A percentile compares a stretch with the other conserved stretches of the same genome.
phyloP scores from a whole-genome alignment of 2,329 filamentous ascomycete species.

The Xylariaceae sp. region DNA sequence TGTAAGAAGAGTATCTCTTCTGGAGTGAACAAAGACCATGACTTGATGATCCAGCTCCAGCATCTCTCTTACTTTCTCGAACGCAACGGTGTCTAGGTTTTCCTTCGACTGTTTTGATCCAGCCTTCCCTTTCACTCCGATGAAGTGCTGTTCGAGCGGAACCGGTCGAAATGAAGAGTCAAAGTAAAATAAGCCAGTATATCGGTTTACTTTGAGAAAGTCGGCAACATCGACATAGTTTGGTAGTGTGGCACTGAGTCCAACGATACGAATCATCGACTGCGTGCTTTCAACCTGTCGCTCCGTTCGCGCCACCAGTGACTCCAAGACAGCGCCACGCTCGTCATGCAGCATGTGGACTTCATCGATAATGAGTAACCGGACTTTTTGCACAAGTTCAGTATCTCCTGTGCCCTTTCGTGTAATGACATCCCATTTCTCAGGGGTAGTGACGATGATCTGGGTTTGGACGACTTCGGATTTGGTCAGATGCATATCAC shows the following conservation, averaged over 20 bases:
- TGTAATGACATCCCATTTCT: conserved; percentile 99
- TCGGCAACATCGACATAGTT: conserved; percentile 97
- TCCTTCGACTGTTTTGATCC: conserved; percentile 78
- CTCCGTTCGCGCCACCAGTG: conserved; percentile 89
- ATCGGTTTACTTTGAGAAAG: conserved; percentile 92
- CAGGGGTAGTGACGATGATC: conserved; percentile 96
- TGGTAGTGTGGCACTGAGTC: conserved; percentile 89
- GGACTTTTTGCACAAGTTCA: conserved; percentile 94
- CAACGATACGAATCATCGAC: conserved; percentile 92
- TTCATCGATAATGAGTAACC: conserved; percentile 94
- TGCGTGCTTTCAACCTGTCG: conserved; percentile 97
- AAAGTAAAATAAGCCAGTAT: conserved; percentile 93
- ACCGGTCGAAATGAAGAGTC: conserved; percentile 94
- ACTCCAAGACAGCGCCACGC: conserved; percentile 91
- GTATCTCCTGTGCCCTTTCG: conserved; percentile 96
- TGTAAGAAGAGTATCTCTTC: conserved; percentile 87
- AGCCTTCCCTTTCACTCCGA: conserved; percentile 90
- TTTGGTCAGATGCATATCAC: conserved; percentile 98
- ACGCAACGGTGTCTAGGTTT: conserved; percentile 81
- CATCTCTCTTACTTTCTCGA: conserved; percentile 95
- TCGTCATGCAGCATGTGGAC: conserved; percentile 99
- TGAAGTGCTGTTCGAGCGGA: conserved; percentile 93
- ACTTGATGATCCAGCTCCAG: conserved; percentile 87
- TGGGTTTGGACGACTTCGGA: conserved; percentile 93
- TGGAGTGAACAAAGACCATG: conserved; percentile 98